phyloP scores from a whole-genome alignment of 2,329 filamentous ascomycete genomes.

The Trichoderma asperellum region DNA sequence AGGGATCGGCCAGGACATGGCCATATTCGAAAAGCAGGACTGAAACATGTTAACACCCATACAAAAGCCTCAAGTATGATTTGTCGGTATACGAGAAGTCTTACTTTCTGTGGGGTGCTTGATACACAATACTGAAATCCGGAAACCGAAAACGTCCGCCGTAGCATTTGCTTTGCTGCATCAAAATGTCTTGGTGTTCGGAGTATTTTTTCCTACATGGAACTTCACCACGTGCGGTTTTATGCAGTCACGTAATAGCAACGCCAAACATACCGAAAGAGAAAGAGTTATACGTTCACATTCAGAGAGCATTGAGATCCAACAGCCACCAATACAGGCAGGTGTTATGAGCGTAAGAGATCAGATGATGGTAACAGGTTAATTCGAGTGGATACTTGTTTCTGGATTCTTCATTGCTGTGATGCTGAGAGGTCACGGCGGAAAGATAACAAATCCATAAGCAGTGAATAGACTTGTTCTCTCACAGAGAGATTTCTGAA shows the following conservation, averaged over 20 bases:
- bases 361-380: not conserved
- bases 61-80: not conserved
- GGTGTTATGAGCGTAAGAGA: not conserved
- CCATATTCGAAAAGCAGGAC: not conserved
- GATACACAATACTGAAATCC: not conserved
- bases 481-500: not conserved
- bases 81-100: constrained; percentile 13
- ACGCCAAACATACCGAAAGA: not conserved
- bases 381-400: not conserved
- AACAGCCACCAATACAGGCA: not conserved
- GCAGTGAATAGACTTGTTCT: not conserved
- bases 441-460: not conserved
- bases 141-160: not conserved
- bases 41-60: constrained; percentile 14
- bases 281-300: not conserved
- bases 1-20: not conserved
- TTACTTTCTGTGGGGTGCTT: constrained; percentile 4
- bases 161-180: not conserved
- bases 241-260: not conserved
- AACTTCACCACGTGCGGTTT: not conserved
- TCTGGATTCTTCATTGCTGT: not conserved
- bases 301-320: not conserved
- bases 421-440: not conserved
- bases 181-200: not conserved
- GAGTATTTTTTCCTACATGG: not conserved